Base-by-base conservation (phyloP, 345 rosid species). In the Brassica nigra region DNA sequence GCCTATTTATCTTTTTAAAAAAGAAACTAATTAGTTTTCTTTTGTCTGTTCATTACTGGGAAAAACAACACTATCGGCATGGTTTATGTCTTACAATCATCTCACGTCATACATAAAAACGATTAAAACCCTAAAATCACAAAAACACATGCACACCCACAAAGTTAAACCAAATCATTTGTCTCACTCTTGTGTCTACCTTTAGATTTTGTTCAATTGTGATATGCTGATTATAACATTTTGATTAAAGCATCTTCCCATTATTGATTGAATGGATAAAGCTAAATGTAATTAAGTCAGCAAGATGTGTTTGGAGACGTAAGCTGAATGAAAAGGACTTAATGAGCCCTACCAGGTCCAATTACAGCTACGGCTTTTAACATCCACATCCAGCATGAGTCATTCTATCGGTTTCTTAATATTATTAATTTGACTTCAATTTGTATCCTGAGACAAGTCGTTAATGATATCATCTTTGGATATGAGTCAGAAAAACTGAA, bases 31-130 rank as follows among this genome's bases (percentile, higher is more conserved):
- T 7, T 42, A 58, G 15, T 0, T 8, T 66, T 12, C 16, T 42
- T 42, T 42, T 73, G 78, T 68, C 82, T 73, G 66, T 79, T 79
- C 78, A 74, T 74, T 68, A 74, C 7, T 68, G 42, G 57, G 58
- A 69, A 74, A 74, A 68, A 29, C 71, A 74, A 36, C 65, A 62
- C 42, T 47, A 42, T 36, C 66, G 77, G 66, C 73, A 18, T 72
- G 20, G 63, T 54, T 44, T 30, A 4, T 16, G 62, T 58, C 77
- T 58, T 42, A 0, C 44, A 27, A 37, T 30, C 4, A 66, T 66
- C 76, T 58, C 12, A 72, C 62, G 52, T 78, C 77, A 70, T 66
- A 20, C 15, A 11, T 39, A 12, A 23, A 23, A 70, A 29, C 16
- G 3, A 78, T 5, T 54, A 4, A 37, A 11, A 27, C 66, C 36